A percentile compares a stretch with the other conserved stretches of the same genome.
Conservation (phyloP, 1,284 basidiomycete species). For the Pseudozyma tsukubaensis region DNA sequence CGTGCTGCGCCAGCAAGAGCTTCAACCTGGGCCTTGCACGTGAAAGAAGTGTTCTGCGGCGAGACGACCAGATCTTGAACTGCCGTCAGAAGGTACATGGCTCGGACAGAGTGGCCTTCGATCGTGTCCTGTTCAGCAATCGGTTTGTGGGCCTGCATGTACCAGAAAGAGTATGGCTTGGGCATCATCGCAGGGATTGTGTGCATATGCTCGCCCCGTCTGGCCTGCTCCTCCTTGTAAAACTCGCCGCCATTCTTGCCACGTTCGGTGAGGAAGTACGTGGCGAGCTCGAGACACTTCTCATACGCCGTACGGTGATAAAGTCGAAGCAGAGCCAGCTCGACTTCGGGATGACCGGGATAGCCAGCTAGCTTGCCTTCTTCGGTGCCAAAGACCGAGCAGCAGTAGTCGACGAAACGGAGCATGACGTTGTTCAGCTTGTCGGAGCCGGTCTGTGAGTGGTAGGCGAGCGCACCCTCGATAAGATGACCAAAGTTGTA, state of each 20-base stretch:
- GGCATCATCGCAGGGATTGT: constrained; percentile 29
- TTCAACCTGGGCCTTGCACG: constrained; percentile 3
- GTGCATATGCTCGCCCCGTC: constrained; percentile 24
- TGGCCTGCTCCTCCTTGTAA: constrained; percentile 33
- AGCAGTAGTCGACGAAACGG: constrained; percentile 37
- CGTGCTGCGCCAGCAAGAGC: constrained; percentile 8
- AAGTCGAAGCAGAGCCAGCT: constrained; percentile 26
- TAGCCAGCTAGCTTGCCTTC: constrained; percentile 24
- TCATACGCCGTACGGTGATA: constrained; percentile 18
- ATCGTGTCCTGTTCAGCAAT: constrained; percentile 33
- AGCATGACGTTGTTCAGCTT: constrained; percentile 34
- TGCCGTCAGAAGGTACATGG: constrained; percentile 37
- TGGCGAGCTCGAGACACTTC: constrained; percentile 17
- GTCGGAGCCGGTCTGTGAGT: constrained; percentile 15
- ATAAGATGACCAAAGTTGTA: constrained; percentile 42
- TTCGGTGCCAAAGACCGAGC: constrained; percentile 22
- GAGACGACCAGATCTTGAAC: constrained; percentile 25
- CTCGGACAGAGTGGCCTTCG: constrained; percentile 37
- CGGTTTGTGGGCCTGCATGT: constrained; percentile 40
- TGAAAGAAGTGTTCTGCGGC: constrained; percentile 4
- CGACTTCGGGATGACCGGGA: constrained; percentile 35
- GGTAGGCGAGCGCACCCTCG: constrained; percentile 30
- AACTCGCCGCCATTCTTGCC: constrained; percentile 23
- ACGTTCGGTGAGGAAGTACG: constrained; percentile 37
- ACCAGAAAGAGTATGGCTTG: constrained; percentile 33